A percentile compares a stretch with the other conserved stretches of the same genome.
These are phyloP conservation scores for Phytophthora melonis DNA, from an alignment of 352 stramenopile genomes.

Conservation along the genomic window DNA sequence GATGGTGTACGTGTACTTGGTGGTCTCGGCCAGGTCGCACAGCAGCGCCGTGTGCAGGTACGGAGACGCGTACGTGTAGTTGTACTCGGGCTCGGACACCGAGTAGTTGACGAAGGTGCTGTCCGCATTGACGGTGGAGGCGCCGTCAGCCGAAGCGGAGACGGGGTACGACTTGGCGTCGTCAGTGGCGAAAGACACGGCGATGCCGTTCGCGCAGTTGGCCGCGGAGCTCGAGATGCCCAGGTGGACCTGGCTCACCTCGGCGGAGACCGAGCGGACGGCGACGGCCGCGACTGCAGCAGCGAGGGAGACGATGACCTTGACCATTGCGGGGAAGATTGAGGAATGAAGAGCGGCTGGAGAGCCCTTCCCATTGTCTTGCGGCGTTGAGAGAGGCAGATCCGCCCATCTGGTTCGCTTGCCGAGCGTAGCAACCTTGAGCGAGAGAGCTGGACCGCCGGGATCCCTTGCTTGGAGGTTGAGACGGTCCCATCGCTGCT, in stretches of 20 bases:
- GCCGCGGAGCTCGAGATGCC: slow-evolving; percentile 41
- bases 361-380: slow-evolving; percentile 20
- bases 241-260: slow-evolving; percentile 61
- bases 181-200: slow-evolving; percentile 51
- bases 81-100: slow-evolving; percentile 49
- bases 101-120: slow-evolving; percentile 49
- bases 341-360: slow-evolving; percentile 28
- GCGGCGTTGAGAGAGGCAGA: slow-evolving; percentile 14
- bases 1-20: slow-evolving; percentile 62
- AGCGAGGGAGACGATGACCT: slow-evolving; percentile 16
- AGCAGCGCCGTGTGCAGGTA: slow-evolving; percentile 61
- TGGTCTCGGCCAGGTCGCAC: slow-evolving; percentile 47
- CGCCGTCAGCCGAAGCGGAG: slow-evolving; percentile 29
- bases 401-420: slow-evolving; percentile 23
- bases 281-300: slow-evolving; percentile 20
- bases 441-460: slow-evolving; percentile 16
- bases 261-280: slow-evolving; percentile 36
- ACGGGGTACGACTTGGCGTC: slow-evolving; percentile 41
- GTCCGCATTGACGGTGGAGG: slow-evolving; percentile 26
- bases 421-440: not conserved
- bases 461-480: slow-evolving; percentile 3
- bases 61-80: slow-evolving; percentile 62
- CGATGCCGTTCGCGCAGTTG: slow-evolving; percentile 47
- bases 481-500: slow-evolving; percentile 25
- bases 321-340: slow-evolving; percentile 38